phyloP scores from a whole-genome alignment of 305 asterid species.

The Striga hermonthica region DNA sequence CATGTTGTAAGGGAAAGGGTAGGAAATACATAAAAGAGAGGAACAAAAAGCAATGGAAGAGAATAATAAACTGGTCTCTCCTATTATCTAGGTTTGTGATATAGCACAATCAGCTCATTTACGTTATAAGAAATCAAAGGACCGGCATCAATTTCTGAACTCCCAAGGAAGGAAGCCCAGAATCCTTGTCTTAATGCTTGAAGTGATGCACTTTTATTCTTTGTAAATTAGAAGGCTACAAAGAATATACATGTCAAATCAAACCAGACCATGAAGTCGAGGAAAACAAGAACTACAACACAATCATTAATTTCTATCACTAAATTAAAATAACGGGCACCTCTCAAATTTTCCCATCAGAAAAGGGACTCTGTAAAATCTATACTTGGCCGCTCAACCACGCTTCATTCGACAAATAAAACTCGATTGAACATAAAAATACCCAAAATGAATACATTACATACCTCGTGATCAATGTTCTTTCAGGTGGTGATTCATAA shows the following conservation, averaged over 20 bases:
- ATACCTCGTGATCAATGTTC: constrained; percentile 26
- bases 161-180: neutral
- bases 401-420: constrained; percentile 15
- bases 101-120: neutral
- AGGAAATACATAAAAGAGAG: neutral
- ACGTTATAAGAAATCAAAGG: neutral
- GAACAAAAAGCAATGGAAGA: neutral
- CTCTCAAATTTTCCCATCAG: neutral
- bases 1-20: neutral
- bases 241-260: neutral
- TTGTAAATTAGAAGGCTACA: neutral
- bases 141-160: neutral
- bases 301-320: neutral
- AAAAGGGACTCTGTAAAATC: neutral
- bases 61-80: neutral
- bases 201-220: neutral
- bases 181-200: neutral
- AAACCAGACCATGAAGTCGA: neutral
- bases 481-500: neutral
- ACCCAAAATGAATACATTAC: constrained; percentile 18
- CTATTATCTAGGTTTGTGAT: neutral
- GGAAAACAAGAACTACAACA: neutral
- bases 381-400: neutral
- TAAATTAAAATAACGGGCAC: neutral
- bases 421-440: constrained; percentile 13